phyloP scores from a whole-genome alignment of 805 yeast genomes.

The Metschnikowia aberdeeniae region DNA sequence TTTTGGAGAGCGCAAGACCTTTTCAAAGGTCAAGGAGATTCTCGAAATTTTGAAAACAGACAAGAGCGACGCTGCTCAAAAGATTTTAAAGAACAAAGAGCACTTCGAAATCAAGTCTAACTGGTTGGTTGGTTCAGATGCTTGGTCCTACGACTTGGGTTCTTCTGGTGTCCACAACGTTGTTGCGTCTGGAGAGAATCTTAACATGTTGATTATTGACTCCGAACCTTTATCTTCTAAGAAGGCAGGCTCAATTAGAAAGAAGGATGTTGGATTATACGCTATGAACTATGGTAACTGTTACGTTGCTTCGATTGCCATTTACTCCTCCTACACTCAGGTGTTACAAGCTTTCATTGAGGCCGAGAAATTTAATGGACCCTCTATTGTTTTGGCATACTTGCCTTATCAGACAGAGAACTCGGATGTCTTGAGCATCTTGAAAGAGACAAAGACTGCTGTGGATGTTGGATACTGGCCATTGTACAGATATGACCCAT shows the following conservation, averaged over 20 bases:
- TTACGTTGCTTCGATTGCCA: constrained; percentile 92
- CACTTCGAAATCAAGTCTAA: constrained; percentile 47
- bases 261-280: constrained; percentile 89
- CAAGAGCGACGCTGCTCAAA: constrained; percentile 37
- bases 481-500: constrained; percentile 79
- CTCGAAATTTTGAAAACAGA: constrained; percentile 39
- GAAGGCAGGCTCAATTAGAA: constrained; percentile 49
- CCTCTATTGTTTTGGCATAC: constrained; percentile 86
- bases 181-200: constrained; percentile 65
- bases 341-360: constrained; percentile 83
- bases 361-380: constrained; percentile 87
- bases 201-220: constrained; percentile 84
- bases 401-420: constrained; percentile 68
- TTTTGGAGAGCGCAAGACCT: constrained; percentile 35
- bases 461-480: constrained; percentile 98
- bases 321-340: constrained; percentile 91
- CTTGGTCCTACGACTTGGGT: constrained; percentile 94
- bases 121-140: constrained; percentile 92
- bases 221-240: constrained; percentile 62
- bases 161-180: constrained; percentile 87
- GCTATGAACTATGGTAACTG: constrained; percentile 90
- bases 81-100: constrained; percentile 45
- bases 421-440: constrained; percentile 65
- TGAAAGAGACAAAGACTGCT: constrained; percentile 83
- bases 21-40: constrained; percentile 29